Evolutionary conservation across 2,329 filamentous ascomycete genomes (phyloP).

Genomic region (Verticillium nubilum): DNA sequence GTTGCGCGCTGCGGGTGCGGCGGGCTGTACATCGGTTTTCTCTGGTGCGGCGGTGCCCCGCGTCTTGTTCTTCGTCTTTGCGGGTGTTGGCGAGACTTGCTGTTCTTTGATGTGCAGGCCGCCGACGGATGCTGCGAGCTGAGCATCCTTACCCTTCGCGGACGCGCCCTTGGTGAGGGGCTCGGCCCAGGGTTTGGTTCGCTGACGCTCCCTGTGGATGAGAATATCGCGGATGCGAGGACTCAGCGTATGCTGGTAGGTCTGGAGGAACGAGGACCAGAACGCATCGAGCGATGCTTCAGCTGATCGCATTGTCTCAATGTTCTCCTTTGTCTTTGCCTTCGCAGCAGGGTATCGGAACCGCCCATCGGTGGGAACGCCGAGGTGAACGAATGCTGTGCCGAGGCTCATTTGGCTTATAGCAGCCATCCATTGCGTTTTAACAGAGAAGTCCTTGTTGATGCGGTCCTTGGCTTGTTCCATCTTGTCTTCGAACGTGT

Average conservation of each 20-base stretch:
- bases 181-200: slow-evolving; percentile 16
- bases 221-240: slow-evolving; percentile 15
- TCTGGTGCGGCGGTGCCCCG: neutral
- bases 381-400: slow-evolving; percentile 13
- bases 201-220: slow-evolving; percentile 10
- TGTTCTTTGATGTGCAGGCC: neutral
- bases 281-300: slow-evolving; percentile 42
- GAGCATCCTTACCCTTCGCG: neutral
- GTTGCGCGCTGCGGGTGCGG: neutral
- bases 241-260: slow-evolving; percentile 15
- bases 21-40: slow-evolving; percentile 4
- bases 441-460: slow-evolving; percentile 17
- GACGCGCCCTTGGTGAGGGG: neutral
- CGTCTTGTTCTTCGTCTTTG: slow-evolving; percentile 3
- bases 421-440: slow-evolving; percentile 10
- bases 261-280: slow-evolving; percentile 27
- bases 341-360: slow-evolving; percentile 40
- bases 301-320: slow-evolving; percentile 35
- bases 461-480: slow-evolving; percentile 17
- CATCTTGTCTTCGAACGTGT: slow-evolving; percentile 26
- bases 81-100: neutral
- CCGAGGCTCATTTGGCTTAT: slow-evolving; percentile 12
- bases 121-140: neutral
- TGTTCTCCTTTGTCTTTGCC: slow-evolving; percentile 37
- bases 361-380: slow-evolving; percentile 26